These are phyloP conservation scores for Geotrichum phurueaensis DNA, from an alignment of 1,139 yeast species.

Conservation along the genomic window DNA sequence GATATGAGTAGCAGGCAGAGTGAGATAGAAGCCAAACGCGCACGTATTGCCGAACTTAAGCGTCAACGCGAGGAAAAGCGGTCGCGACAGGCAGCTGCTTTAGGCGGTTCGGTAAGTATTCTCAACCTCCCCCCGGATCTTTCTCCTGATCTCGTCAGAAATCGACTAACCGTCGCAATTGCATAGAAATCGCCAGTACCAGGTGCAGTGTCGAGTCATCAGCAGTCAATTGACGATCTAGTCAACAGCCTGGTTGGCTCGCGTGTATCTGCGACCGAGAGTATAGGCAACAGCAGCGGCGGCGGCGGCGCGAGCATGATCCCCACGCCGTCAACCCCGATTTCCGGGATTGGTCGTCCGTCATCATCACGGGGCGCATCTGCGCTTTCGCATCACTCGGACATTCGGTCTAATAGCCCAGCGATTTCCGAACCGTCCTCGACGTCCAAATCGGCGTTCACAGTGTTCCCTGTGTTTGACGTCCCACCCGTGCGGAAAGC, in stretches of 20 bases:
- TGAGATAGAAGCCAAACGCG: constrained; percentile 45
- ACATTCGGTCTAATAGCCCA: constrained; percentile 7
- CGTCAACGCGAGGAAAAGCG: constrained; percentile 33
- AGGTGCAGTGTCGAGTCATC: neutral
- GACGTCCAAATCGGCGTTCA: neutral
- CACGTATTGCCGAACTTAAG: constrained; percentile 42
- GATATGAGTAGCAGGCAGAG: constrained; percentile 31
- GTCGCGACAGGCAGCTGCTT: constrained; percentile 11
- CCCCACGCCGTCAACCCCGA: neutral
- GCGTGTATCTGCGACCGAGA: neutral
- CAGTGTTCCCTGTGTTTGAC: constrained; percentile 13
- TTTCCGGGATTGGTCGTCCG: neutral
- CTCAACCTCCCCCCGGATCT: neutral
- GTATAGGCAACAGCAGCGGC: neutral
- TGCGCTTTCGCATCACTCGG: constrained; percentile 10
- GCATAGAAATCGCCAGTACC: constrained; percentile 9
- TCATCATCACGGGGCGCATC: constrained; percentile 13
- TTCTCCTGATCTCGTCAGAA: neutral
- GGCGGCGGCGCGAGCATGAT: neutral
- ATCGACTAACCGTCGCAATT: neutral
- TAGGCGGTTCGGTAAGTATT: constrained; percentile 10
- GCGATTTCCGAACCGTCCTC: neutral
- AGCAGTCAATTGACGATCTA: constrained; percentile 23
- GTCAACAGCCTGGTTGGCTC: constrained; percentile 24
- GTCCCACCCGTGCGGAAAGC: constrained; percentile 4